Percentiles rank a stretch among this genome's conserved stretches.
These are phyloP conservation scores for Fusarium pseudoanthophilum DNA, from an alignment of 2,329 filamentous ascomycete species.

Conservation along the genomic window DNA sequence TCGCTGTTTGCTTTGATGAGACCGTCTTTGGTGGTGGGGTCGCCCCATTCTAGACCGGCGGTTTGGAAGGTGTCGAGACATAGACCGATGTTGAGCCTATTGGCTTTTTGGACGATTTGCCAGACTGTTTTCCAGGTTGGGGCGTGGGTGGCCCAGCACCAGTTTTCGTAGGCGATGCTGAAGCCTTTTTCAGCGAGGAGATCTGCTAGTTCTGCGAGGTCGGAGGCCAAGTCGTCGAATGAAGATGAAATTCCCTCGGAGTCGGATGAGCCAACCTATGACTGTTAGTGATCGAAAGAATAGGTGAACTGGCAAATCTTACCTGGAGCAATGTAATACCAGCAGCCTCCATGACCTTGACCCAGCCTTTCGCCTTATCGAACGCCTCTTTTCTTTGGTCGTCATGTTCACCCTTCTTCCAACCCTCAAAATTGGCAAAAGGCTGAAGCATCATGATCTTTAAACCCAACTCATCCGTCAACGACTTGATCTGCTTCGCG, in stretches of 20 bases:
- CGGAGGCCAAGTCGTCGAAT: constrained; percentile 63
- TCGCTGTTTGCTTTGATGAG: constrained; percentile 58
- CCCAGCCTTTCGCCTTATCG: constrained; percentile 71
- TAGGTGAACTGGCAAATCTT: rapidly evolving
- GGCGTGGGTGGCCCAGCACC: constrained; percentile 81
- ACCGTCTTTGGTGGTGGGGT: constrained; percentile 73
- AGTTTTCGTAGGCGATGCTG: constrained; percentile 81
- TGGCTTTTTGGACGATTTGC: constrained; percentile 71
- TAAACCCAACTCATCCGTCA: constrained; percentile 65
- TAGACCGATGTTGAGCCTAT: constrained; percentile 74
- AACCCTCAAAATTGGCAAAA: constrained; percentile 82
- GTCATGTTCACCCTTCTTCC: constrained; percentile 62
- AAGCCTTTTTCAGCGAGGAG: constrained; percentile 66
- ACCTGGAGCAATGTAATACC: constrained; percentile 79
- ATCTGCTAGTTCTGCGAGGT: constrained; percentile 73
- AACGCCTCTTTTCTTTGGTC: constrained; percentile 71
- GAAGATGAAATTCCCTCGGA: constrained; percentile 64
- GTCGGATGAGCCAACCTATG: constrained; percentile 68
- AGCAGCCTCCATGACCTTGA: constrained; percentile 74
- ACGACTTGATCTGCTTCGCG: constrained; percentile 62
- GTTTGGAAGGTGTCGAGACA: constrained; percentile 85
- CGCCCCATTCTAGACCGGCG: constrained; percentile 76
- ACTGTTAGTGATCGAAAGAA: neutral
- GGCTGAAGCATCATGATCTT: constrained; percentile 78
- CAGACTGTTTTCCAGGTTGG: constrained; percentile 76